phyloP scores from a whole-genome alignment of 2,329 filamentous ascomycete genomes.

The Hypoxylon sp. region DNA sequence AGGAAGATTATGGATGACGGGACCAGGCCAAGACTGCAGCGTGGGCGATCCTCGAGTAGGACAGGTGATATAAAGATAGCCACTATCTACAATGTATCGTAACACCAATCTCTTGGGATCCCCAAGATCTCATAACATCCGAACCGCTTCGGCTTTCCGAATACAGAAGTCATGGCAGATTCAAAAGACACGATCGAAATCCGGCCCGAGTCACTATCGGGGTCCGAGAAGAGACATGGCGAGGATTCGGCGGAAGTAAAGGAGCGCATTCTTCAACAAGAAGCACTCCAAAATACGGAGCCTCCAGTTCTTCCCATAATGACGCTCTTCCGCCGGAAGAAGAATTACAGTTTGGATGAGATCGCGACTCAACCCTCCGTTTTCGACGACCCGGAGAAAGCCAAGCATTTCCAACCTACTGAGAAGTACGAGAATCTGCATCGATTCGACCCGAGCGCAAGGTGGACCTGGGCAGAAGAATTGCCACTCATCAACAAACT shows the following conservation, averaged over 20 bases:
- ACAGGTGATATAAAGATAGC: conserved; percentile 24
- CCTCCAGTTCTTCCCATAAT: conserved; percentile 47
- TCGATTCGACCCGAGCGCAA: conserved; percentile 52
- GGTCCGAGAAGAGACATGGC: conserved; percentile 27
- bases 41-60: conserved; percentile 2
- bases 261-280: conserved; percentile 31
- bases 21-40: conserved; percentile 29
- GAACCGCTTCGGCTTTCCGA: neutral
- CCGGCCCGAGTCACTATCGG: conserved; percentile 37
- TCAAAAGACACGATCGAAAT: conserved; percentile 26
- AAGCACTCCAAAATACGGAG: conserved; percentile 47
- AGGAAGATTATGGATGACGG: conserved; percentile 32
- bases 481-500: conserved; percentile 57
- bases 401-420: conserved; percentile 55
- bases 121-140: neutral
- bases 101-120: neutral
- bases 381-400: conserved; percentile 59
- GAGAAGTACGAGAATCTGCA: conserved; percentile 54
- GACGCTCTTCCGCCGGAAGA: conserved; percentile 45
- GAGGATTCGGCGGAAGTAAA: conserved; percentile 25
- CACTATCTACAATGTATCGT: conserved; percentile 3
- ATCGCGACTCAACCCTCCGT: conserved; percentile 62
- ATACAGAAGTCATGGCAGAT: conserved; percentile 32
- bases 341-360: conserved; percentile 40
- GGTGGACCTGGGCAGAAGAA: conserved; percentile 55